Base-by-base conservation (phyloP, 257 asterid species). In the Plantago major region DNA sequence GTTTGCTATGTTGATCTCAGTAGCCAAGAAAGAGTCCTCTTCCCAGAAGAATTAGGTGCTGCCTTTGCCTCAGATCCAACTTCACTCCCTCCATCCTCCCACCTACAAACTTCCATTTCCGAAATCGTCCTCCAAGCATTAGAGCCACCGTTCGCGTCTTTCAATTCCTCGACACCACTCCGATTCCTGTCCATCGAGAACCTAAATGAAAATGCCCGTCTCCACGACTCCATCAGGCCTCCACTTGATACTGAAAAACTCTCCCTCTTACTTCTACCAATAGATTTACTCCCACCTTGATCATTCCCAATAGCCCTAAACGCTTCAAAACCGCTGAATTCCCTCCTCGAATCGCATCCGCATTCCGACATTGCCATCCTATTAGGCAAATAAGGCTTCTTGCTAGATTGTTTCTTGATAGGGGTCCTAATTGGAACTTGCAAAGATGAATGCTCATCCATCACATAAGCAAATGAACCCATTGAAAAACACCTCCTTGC, bases 391-490 rank as follows among this genome's bases (percentile, higher is more conserved):
- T 67, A 9, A 33, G 75, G 69, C 50, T 89, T 92, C 76, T 81
- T 88, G 69, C 58, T 81, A 0, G 85, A 11, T 15, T 67, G 78
- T 61, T 84, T 86, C 78, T 85, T 88, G 28, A 64, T 1, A 6
- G 89, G 92, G 40, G 93, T 82, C 60, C 82, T 79, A 46, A 92
- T 84, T 0, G 97, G 96, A 2, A 92, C 99, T 74, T 81, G 90
- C 17, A 92, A 71, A 52, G 83, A 55, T 13, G 88, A 67, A 18
- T 71, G 83, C 45, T 81, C 96, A 57, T 89, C 93, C 95, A 92
- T 81, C 1, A 92, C 76, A 67, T 92, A 92, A 40, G 97, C 99
- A 71, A 92, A 86, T 38, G 99, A 89, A 8, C 97, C 97, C 99
- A 92, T 89, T 0, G 99, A 92, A 62, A 88, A 86, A 63, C 98